phyloP scores from a whole-genome alignment of 164 flowering plant genomes.

The Stephania japonica region DNA sequence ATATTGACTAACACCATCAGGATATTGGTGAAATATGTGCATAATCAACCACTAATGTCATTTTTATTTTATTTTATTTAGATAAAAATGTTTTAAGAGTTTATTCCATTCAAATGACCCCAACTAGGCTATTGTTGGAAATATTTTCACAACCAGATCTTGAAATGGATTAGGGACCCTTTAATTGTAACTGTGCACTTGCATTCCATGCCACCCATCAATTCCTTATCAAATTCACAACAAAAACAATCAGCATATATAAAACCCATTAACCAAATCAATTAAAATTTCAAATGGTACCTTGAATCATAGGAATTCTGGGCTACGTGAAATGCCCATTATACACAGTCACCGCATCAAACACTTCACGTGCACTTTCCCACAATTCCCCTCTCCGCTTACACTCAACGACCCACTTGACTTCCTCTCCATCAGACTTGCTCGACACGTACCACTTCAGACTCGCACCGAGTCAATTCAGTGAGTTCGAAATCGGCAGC shows the following conservation, averaged over 20 bases:
- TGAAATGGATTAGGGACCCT: constrained; percentile 33
- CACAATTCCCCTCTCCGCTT: not conserved
- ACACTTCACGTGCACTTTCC: constrained; percentile 12
- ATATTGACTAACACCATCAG: too few species aligned
- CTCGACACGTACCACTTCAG: constrained; percentile 35
- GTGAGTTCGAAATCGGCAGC: constrained; percentile 26
- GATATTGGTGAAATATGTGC: too few species aligned
- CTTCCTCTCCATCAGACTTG: constrained; percentile 1
- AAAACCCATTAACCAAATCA: too few species aligned
- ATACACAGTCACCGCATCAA: constrained; percentile 48
- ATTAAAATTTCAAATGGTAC: constrained; percentile 12
- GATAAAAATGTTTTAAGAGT: too few species aligned
- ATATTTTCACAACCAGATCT: constrained; percentile 29
- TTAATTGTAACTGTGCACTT: constrained; percentile 43
- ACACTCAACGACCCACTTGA: constrained; percentile 25
- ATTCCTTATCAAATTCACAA: constrained; percentile 22
- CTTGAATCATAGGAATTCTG: constrained; percentile 34
- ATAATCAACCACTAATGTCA: too few species aligned
- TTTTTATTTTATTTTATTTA: too few species aligned
- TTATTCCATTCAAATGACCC: too few species aligned
- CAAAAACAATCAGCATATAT: too few species aligned
- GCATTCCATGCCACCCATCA: constrained; percentile 38
- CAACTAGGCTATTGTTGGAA: too few species aligned
- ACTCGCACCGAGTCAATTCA: constrained; percentile 29
- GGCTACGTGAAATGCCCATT: constrained; percentile 40